A percentile compares a stretch with the other conserved stretches of the same genome.
Conservation (phyloP, 2,329 filamentous ascomycete genomes). For the Paecilomyces sp. region DNA sequence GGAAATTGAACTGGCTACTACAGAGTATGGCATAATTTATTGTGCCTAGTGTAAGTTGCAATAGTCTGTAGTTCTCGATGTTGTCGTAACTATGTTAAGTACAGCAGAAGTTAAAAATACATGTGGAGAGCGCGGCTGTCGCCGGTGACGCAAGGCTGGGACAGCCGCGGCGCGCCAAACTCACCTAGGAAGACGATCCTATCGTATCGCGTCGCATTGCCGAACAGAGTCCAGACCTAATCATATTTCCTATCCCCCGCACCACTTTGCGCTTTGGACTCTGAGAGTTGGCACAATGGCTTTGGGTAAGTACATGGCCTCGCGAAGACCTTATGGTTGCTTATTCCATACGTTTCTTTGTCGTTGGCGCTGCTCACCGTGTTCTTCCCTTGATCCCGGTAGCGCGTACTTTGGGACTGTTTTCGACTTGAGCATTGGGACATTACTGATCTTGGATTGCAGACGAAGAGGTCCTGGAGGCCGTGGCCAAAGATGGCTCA, state of each 20-base stretch:
- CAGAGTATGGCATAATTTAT: not conserved
- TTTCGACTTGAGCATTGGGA: not conserved
- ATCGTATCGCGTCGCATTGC: not conserved
- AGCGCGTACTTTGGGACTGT: not conserved
- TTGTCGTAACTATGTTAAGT: not conserved
- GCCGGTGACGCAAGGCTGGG: not conserved
- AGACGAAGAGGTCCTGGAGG: conserved; percentile 49
- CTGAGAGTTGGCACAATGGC: conserved; percentile 17
- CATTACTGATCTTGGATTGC: not conserved
- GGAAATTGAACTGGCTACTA: not conserved
- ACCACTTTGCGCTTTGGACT: not conserved
- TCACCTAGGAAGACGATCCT: not conserved
- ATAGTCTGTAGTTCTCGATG: not conserved
- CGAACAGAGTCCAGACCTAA: not conserved
- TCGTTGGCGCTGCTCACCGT: not conserved
- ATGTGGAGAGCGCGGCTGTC: not conserved
- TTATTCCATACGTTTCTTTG: not conserved
- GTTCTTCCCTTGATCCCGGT: not conserved
- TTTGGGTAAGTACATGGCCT: conserved; percentile 17
- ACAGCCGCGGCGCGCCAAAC: not conserved
- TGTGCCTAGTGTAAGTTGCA: not conserved
- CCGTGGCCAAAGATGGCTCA: conserved; percentile 51
- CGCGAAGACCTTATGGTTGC: not conserved
- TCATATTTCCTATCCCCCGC: not conserved
- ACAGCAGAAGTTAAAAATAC: no score